Evolutionary conservation across 768 basidiomycete species (phyloP), one percentile per base, ranked within the genome.

Genomic region (Phlegmacium glaucopus): DNA sequence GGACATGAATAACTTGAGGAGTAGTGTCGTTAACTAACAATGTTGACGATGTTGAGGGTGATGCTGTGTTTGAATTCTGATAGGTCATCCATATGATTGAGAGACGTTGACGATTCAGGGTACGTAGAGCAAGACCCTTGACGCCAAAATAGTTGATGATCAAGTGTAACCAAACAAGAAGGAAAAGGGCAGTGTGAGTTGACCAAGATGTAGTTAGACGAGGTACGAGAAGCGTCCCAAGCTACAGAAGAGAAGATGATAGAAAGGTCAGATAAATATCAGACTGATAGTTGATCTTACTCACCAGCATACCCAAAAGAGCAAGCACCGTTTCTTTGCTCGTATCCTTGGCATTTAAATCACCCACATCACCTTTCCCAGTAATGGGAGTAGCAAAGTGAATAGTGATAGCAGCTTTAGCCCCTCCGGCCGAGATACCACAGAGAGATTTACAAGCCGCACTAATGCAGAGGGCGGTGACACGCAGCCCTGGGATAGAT

Each of bases 321-420:
- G 80, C 80, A 3, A 88, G 65, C 0, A 86, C 78, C 0, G 85
- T 87, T 62, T 87, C 84, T 51, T 83, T 82, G 61, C 84, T 86
- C 0, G 80, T 74, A 49, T 84, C 84, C 57, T 88, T 88, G 1
- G 84, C 85, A 48, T 80, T 85, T 35, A 87, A 66, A 53, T 87
- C 85, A 1, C 85, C 84, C 10, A 87, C 68, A 52, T 87, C 85
- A 4, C 83, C 83, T 35, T 70, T 71, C 0, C 76, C 75, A 9
- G 50, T 58, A 11, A 69, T 43, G 1, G 81, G 75, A 4, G 73
- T 76, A 1, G 83, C 77, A 53, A 87, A 84, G 56, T 87, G 85
- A 44, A 83, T 64, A 0, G 82, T 77, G 13, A 88, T 72, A 2
- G 85, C 82, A 2, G 84, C 78, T 59, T 85, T 87, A 4, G 85